Percentiles rank a stretch among this genome's conserved stretches.
phyloP scores from a whole-genome alignment of 805 yeast genomes.

The Kodamaea laetipori region DNA sequence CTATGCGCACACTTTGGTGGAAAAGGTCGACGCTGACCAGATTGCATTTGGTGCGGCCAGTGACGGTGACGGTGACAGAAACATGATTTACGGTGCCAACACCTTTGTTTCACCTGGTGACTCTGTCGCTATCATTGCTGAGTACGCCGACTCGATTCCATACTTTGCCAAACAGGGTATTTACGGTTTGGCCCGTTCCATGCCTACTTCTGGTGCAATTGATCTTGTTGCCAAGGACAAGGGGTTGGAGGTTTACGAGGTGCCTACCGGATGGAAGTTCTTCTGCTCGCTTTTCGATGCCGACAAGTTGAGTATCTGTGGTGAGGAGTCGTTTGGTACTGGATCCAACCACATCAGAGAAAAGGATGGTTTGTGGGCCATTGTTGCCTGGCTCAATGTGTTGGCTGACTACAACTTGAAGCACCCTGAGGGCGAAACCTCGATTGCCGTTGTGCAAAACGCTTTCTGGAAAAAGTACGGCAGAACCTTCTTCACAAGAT shows the following conservation, averaged over 20 bases:
- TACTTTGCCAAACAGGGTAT: slow-evolving; percentile 85
- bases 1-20: slow-evolving; percentile 86
- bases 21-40: slow-evolving; percentile 74
- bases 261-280: slow-evolving; percentile 99
- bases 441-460: slow-evolving; percentile 77
- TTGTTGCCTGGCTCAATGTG: slow-evolving; percentile 94
- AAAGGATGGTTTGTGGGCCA: slow-evolving; percentile 98
- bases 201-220: slow-evolving; percentile 96
- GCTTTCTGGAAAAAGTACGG: slow-evolving; percentile 92
- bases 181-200: slow-evolving; percentile 91
- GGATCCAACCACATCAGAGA: slow-evolving; percentile 97
- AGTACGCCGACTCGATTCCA: slow-evolving; percentile 87
- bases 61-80: slow-evolving; percentile 99
- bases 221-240: slow-evolving; percentile 85
- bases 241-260: slow-evolving; percentile 81
- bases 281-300: slow-evolving; percentile 96
- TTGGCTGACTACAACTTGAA: slow-evolving; percentile 75
- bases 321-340: slow-evolving; percentile 97
- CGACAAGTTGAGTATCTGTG: slow-evolving; percentile 90
- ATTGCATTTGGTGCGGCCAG: slow-evolving; percentile 97
- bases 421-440: slow-evolving; percentile 58
- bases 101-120: slow-evolving; percentile 98
- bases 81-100: slow-evolving; percentile 95
- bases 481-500: slow-evolving; percentile 94
- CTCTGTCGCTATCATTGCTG: slow-evolving; percentile 95